A percentile compares a stretch with the other conserved stretches of the same genome.
Evolutionary conservation across 169 alveolate species (phyloP).

Genomic region (Eimeria tenella): DNA sequence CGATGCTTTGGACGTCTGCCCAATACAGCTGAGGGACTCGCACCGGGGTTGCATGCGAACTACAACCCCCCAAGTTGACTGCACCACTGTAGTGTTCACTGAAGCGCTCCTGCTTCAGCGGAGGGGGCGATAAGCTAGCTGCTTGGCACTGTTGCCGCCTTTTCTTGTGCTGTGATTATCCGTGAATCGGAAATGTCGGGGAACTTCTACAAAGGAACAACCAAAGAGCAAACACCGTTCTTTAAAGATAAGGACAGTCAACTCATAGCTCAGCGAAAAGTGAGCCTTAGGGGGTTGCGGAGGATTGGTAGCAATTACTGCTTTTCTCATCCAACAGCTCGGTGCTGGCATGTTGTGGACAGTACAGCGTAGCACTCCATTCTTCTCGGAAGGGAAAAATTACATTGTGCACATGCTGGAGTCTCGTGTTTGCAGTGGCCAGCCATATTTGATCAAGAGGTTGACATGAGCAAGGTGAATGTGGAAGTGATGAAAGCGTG

Average conservation of each 20-base stretch:
- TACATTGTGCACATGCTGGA: neutral
- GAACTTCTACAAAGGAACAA: slow-evolving; percentile 80
- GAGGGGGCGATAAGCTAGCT: too few species aligned
- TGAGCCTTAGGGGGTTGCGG: neutral
- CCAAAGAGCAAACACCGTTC: slow-evolving; percentile 83
- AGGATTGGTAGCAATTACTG: too few species aligned
- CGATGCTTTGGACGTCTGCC: too few species aligned
- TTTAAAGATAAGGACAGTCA: slow-evolving; percentile 81
- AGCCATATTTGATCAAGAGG: slow-evolving; percentile 70
- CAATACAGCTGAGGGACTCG: too few species aligned
- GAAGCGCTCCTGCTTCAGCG: too few species aligned
- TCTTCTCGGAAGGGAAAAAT: neutral
- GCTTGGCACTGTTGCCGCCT: too few species aligned
- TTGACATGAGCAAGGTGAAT: slow-evolving; percentile 81
- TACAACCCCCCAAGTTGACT: too few species aligned
- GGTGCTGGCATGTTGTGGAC: too few species aligned
- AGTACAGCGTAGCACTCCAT: neutral
- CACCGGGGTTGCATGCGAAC: too few species aligned
- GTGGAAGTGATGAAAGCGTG: slow-evolving; percentile 81
- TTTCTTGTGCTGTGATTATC: slow-evolving; percentile 87
- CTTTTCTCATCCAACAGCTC: too few species aligned
- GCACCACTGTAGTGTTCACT: too few species aligned
- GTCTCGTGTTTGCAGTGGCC: slow-evolving; percentile 79
- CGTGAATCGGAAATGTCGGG: slow-evolving; percentile 81
- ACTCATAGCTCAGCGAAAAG: slow-evolving; percentile 72